phyloP scores from a whole-genome alignment of 2,329 filamentous ascomycete genomes.

The Xylariaceae sp. region DNA sequence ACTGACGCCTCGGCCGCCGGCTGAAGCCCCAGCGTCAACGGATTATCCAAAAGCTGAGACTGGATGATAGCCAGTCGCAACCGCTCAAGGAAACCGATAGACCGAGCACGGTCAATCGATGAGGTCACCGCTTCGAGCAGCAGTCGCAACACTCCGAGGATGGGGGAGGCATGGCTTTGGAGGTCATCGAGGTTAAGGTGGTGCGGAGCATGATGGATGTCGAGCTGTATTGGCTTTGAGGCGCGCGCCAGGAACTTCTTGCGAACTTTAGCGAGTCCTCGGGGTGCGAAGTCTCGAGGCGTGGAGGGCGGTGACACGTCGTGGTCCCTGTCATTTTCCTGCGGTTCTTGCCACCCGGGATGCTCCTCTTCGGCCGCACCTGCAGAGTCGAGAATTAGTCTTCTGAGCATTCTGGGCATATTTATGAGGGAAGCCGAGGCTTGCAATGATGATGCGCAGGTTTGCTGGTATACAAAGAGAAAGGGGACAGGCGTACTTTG shows the following conservation, averaged over 20 bases:
- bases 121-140: slow-evolving; percentile 27
- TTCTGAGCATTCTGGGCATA: too few species aligned
- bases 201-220: slow-evolving; percentile 18
- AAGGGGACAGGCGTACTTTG: slow-evolving; percentile 21
- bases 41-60: slow-evolving; percentile 28
- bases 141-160: slow-evolving; percentile 20
- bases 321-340: slow-evolving; percentile 15
- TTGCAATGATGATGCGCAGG: not conserved
- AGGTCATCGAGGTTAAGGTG: slow-evolving; percentile 21
- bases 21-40: slow-evolving; percentile 24
- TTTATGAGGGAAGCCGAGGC: slow-evolving; percentile 2
- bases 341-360: slow-evolving; percentile 22
- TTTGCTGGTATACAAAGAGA: too few species aligned
- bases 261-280: slow-evolving; percentile 26
- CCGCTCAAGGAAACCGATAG: slow-evolving; percentile 28
- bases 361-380: slow-evolving; percentile 25
- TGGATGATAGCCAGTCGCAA: slow-evolving; percentile 30
- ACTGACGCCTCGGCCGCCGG: slow-evolving; percentile 14
- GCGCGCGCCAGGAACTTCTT: slow-evolving; percentile 26
- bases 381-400: slow-evolving; percentile 18
- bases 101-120: slow-evolving; percentile 28
- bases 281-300: slow-evolving; percentile 29
- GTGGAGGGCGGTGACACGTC: slow-evolving; percentile 26
- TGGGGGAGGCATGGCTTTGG: slow-evolving; percentile 23
- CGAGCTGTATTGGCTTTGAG: slow-evolving; percentile 22